These are phyloP conservation scores for Rhodomyrtus tomentosa DNA, from an alignment of 345 rosid genomes.

Conservation along the genomic window DNA sequence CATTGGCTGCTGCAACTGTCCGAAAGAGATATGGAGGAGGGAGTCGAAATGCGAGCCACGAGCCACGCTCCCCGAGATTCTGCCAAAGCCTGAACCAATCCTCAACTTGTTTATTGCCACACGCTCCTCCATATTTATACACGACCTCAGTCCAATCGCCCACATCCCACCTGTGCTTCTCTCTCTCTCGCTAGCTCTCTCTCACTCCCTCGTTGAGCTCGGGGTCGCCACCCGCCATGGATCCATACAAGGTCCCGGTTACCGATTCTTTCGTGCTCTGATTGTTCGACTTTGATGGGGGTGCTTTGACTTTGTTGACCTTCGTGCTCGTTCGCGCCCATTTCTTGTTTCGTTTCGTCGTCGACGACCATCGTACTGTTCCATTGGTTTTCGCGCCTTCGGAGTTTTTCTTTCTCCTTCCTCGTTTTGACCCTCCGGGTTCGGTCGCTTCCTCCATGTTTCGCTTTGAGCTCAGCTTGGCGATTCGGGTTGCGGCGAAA, in stretches of 20 bases:
- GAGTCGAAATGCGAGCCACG: neutral
- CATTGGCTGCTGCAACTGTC: neutral
- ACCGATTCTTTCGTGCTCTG: neutral
- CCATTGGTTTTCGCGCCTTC: neutral
- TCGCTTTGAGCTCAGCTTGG: neutral
- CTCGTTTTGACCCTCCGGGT: neutral
- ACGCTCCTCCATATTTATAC: neutral
- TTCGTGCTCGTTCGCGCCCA: neutral
- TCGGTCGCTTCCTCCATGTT: neutral
- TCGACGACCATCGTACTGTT: neutral
- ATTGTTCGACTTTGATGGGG: neutral
- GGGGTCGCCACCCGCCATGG: slow-evolving; percentile 5
- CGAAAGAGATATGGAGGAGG: neutral
- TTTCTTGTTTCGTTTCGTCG: neutral
- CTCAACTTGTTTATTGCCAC: neutral
- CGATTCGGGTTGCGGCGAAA: neutral
- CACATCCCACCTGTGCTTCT: neutral
- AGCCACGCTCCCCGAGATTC: neutral
- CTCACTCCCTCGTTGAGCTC: neutral
- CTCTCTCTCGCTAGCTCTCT: neutral
- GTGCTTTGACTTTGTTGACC: neutral
- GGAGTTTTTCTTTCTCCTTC: neutral
- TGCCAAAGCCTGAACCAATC: neutral
- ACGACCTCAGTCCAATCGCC: neutral
- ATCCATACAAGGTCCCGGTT: slow-evolving; percentile 10